Conservation (phyloP, 164 flowering plant genomes). For the Vitis amurensis region DNA sequence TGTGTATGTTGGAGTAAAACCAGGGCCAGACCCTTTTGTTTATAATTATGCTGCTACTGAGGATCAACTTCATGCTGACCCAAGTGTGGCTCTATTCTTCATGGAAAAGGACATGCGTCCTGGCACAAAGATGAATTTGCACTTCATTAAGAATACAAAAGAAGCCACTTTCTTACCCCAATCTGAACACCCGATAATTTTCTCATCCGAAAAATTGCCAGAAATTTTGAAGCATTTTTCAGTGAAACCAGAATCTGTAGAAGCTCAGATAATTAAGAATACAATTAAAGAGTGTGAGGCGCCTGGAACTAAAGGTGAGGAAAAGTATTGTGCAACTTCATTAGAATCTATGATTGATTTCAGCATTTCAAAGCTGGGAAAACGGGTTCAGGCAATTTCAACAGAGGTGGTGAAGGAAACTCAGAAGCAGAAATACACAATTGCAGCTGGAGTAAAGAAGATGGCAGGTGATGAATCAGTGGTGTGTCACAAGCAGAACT, state of each 20-base stretch:
- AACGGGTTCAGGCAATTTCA: constrained; percentile 28
- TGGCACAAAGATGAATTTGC: constrained; percentile 28
- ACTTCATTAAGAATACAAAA: constrained; percentile 26
- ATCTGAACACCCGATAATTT: constrained; percentile 30
- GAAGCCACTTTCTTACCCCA: constrained; percentile 36
- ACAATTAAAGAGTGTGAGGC: constrained; percentile 43
- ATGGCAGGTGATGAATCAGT: constrained; percentile 22
- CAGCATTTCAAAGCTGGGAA: constrained; percentile 43
- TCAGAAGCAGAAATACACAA: constrained; percentile 29
- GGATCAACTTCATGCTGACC: constrained; percentile 34
- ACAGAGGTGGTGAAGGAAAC: constrained; percentile 39
- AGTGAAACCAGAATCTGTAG: constrained; percentile 31
- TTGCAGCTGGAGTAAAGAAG: constrained; percentile 27
- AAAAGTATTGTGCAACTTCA: constrained; percentile 50
- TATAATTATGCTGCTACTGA: constrained; percentile 42
- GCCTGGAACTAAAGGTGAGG: constrained; percentile 35
- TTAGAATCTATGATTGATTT: constrained; percentile 50
- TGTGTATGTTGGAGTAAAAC: constrained; percentile 32
- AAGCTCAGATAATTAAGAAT: constrained; percentile 37
- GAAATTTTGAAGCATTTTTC: constrained; percentile 27
- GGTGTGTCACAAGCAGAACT: constrained; percentile 47
- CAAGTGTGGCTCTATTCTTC: constrained; percentile 44
- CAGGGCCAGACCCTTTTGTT: constrained; percentile 24
- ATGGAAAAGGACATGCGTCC: constrained; percentile 39
- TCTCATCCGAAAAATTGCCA: constrained; percentile 34